phyloP scores from a whole-genome alignment of 345 rosid species.

The Rhizophora apiculata region DNA sequence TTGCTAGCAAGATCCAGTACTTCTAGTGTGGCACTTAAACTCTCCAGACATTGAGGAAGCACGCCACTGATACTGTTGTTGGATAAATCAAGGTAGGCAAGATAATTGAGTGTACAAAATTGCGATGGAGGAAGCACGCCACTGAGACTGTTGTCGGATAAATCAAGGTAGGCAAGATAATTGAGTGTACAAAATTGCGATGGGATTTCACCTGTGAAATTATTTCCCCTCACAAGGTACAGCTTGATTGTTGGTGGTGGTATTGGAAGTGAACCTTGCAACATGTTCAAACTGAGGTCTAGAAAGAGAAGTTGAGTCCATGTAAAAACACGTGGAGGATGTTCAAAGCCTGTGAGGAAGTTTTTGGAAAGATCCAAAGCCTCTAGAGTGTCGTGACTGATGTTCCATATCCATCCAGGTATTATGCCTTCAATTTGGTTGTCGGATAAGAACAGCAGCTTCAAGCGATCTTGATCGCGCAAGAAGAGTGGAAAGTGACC shows the following conservation, averaged over 20 bases:
- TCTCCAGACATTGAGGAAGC: conserved; percentile 25
- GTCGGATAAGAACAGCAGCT: not conserved
- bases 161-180: conserved; percentile 8
- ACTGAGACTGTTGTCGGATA: conserved; percentile 29
- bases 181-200: not conserved
- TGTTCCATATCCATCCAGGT: conserved; percentile 22
- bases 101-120: not conserved
- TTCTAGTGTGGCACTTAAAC: not conserved
- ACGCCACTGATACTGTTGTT: conserved; percentile 28
- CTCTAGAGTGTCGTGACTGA: not conserved
- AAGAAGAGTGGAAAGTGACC: too few relatives aligned
- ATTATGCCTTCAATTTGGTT: conserved; percentile 18
- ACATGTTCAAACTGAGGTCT: conserved; percentile 4
- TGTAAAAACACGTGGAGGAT: not conserved
- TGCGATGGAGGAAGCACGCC: conserved; percentile 24
- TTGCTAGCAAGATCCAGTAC: conserved; percentile 15
- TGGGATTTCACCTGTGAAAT: conserved; percentile 16
- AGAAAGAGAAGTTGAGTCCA: not conserved
- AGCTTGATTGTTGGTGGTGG: not conserved
- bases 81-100: conserved; percentile 20
- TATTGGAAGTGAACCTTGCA: conserved; percentile 10
- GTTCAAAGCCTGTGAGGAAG: conserved; percentile 9
- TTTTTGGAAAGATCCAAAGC: conserved; percentile 8
- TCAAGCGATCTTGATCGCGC: too few relatives aligned
- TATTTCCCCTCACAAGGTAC: not conserved